These are phyloP conservation scores for Sordaria brevicollis DNA, from an alignment of 495 filamentous ascomycete species.

Conservation along the genomic window DNA sequence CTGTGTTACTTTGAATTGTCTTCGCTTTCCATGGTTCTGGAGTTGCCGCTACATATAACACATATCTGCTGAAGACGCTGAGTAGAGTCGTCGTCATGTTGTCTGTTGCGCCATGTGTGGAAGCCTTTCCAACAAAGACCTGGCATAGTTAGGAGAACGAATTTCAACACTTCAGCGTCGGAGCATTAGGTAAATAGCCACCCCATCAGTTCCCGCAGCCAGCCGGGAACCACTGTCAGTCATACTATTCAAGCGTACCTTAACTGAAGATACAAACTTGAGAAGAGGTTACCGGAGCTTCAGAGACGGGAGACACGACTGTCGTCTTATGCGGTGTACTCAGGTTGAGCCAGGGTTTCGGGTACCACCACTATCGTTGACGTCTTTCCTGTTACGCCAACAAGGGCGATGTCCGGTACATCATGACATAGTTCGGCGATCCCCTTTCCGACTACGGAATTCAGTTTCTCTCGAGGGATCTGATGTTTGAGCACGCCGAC, in stretches of 20 bases:
- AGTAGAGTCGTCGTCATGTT: background rate
- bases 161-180: too few species aligned
- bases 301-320: background rate
- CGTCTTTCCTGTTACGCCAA: background rate
- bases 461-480: background rate
- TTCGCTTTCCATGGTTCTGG: background rate
- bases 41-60: too few species aligned
- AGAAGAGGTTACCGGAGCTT: background rate
- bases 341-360: background rate
- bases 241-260: background rate
- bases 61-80: background rate
- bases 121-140: too few species aligned
- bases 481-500: background rate
- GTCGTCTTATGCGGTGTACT: background rate
- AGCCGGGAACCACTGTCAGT: too few species aligned
- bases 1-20: background rate
- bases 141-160: too few species aligned
- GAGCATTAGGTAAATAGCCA: background rate
- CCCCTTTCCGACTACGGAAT: background rate
- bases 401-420: background rate
- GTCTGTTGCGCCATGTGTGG: background rate
- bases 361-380: background rate
- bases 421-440: background rate
- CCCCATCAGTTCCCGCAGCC: background rate
- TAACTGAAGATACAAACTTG: background rate